These are phyloP conservation scores for Talaromyces funiculosus DNA, from an alignment of 2,329 filamentous ascomycete genomes.

Conservation along the genomic window DNA sequence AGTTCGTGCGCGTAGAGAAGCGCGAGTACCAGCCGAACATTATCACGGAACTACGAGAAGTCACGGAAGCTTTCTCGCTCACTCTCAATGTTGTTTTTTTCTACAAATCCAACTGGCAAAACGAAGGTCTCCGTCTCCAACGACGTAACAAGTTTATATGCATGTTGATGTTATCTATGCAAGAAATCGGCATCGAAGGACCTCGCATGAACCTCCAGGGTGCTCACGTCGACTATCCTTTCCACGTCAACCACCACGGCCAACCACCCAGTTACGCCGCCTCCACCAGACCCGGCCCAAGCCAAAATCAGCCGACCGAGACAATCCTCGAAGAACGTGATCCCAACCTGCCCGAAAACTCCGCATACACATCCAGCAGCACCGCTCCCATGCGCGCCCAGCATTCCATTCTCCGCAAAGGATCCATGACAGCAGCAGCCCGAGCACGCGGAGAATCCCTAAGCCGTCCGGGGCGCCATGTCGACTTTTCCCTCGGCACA, in stretches of 20 bases:
- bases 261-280: constrained; percentile 39
- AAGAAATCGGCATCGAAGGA: constrained; percentile 77
- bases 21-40: constrained; percentile 84
- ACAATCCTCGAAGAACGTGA: constrained; percentile 39
- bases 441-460: constrained; percentile 54
- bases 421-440: constrained; percentile 36
- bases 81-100: constrained; percentile 93
- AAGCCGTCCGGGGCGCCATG: constrained; percentile 53
- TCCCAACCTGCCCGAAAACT: constrained; percentile 26
- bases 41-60: constrained; percentile 72
- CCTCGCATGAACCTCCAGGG: constrained; percentile 69
- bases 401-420: constrained; percentile 52
- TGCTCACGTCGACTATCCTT: constrained; percentile 60
- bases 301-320: constrained; percentile 23
- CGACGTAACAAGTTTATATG: constrained; percentile 92
- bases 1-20: constrained; percentile 79
- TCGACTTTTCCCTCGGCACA: constrained; percentile 68
- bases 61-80: constrained; percentile 78
- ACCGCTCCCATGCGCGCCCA: constrained; percentile 26
- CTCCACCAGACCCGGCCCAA: constrained; percentile 40
- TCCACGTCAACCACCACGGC: constrained; percentile 54
- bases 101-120: constrained; percentile 96
- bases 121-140: constrained; percentile 81
- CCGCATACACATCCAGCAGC: constrained; percentile 18
- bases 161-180: constrained; percentile 80